Percentiles rank a stretch among this genome's conserved stretches.
Conservation (phyloP, 2,329 filamentous ascomycete genomes). For the Cladosporium sp. region DNA sequence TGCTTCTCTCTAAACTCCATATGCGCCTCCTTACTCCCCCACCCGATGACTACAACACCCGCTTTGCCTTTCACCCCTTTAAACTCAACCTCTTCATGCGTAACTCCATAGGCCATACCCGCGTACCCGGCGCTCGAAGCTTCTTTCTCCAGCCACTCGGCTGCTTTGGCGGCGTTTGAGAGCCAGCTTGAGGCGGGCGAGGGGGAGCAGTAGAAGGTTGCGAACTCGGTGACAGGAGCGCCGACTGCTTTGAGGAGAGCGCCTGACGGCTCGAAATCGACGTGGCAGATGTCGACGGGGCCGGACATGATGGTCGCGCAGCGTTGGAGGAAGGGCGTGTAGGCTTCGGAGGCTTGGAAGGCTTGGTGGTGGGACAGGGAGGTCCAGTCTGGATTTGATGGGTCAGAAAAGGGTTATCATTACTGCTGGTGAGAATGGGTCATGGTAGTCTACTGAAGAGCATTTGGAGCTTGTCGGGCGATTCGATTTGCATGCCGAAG, state of each 20-base stretch:
- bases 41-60: slow-evolving; percentile 46
- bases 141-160: slow-evolving; percentile 26
- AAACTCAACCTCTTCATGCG: slow-evolving; percentile 26
- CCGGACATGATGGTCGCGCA: slow-evolving; percentile 29
- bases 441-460: slow-evolving; percentile 33
- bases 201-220: slow-evolving; percentile 41
- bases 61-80: slow-evolving; percentile 38
- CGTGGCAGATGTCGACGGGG: slow-evolving; percentile 32
- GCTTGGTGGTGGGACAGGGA: slow-evolving; percentile 34
- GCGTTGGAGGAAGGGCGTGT: slow-evolving; percentile 35
- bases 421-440: neutral
- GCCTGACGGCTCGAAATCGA: slow-evolving; percentile 25
- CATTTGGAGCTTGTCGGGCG: slow-evolving; percentile 34
- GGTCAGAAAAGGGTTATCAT: too few relatives aligned
- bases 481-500: slow-evolving; percentile 39
- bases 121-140: slow-evolving; percentile 20
- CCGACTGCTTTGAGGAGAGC: slow-evolving; percentile 23
- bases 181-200: slow-evolving; percentile 33
- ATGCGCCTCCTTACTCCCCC: slow-evolving; percentile 50
- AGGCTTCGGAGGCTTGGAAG: slow-evolving; percentile 37
- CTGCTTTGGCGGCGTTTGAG: slow-evolving; percentile 20
- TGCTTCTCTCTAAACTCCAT: slow-evolving; percentile 43
- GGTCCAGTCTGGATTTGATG: slow-evolving; percentile 39
- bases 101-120: slow-evolving; percentile 21
- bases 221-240: slow-evolving; percentile 49